These are phyloP conservation scores for Nannochloropsis salina DNA, from an alignment of 108 stramenopile species.

Conservation along the genomic window DNA sequence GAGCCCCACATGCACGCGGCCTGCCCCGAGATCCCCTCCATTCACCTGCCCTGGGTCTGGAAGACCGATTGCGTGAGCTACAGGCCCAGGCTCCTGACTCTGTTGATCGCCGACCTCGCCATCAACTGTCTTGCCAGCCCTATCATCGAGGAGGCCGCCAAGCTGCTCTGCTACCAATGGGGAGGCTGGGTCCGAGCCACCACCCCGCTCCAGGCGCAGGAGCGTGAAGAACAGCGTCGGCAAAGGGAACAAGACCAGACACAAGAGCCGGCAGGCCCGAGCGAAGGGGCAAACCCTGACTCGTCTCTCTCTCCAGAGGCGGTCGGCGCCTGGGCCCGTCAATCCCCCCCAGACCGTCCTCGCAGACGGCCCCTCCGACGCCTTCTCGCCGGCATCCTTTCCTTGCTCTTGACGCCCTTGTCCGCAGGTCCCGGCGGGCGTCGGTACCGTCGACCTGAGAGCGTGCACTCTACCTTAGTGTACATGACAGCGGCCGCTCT, in stretches of 20 bases:
- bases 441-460: background rate
- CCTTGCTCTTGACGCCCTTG: background rate
- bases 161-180: constrained; percentile 61
- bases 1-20: background rate
- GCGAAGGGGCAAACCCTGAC: background rate
- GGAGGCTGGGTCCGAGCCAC: background rate
- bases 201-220: background rate
- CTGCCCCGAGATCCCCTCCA: background rate
- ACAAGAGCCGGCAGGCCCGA: background rate
- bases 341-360: background rate
- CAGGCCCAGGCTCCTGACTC: constrained; percentile 12
- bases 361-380: constrained; percentile 1
- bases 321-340: background rate
- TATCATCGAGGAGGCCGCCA: constrained; percentile 74
- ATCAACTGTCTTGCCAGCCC: constrained; percentile 70
- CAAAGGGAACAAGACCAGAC: background rate
- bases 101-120: constrained; percentile 72
- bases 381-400: background rate
- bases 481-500: constrained; percentile 37
- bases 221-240: constrained; percentile 2
- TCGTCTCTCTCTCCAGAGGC: background rate
- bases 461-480: constrained; percentile 43
- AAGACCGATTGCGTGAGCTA: constrained; percentile 5
- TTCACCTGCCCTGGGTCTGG: background rate
- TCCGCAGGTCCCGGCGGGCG: background rate